Evolutionary conservation across 371 early-diverging fungal species (phyloP).

Genomic region (Rhizopus delemar): DNA sequence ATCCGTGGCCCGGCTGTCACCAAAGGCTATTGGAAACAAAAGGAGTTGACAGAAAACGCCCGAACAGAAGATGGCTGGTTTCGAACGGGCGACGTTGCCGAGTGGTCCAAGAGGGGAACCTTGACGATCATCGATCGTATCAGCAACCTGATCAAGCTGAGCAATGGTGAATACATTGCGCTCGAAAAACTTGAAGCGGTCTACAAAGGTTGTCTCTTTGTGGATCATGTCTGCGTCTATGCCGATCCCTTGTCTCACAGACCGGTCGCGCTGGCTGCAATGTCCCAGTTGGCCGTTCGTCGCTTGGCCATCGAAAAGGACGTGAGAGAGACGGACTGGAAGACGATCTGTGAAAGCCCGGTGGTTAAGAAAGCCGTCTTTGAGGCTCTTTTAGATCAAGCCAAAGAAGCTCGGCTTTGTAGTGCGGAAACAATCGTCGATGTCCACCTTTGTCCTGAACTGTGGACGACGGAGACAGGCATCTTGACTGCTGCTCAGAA

Average conservation of each 20-base stretch:
- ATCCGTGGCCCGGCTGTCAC: constrained; percentile 80
- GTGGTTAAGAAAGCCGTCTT: constrained; percentile 27
- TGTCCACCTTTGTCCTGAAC: constrained; percentile 65
- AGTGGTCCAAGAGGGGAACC: constrained; percentile 70
- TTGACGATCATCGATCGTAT: constrained; percentile 79
- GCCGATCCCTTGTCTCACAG: constrained; percentile 72
- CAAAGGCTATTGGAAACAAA: constrained; percentile 71
- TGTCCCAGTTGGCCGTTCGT: constrained; percentile 56
- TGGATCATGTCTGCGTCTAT: constrained; percentile 85
- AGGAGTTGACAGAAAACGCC: constrained; percentile 71
- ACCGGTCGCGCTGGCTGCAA: constrained; percentile 76
- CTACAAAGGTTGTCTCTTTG: constrained; percentile 77
- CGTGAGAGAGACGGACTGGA: constrained; percentile 32
- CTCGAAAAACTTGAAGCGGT: constrained; percentile 96
- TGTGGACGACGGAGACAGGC: constrained; percentile 82
- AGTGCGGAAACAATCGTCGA: constrained; percentile 70
- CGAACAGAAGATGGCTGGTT: constrained; percentile 86
- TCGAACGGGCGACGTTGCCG: constrained; percentile 92
- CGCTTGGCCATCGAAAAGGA: constrained; percentile 34
- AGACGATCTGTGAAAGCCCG: constrained; percentile 26
- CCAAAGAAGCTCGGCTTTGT: constrained; percentile 64
- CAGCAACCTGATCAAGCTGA: constrained; percentile 79
- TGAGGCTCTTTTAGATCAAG: constrained; percentile 35
- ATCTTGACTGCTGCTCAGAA: constrained; percentile 89
- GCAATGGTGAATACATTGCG: constrained; percentile 97